Conservation (phyloP, 78 protist species). For the Dictyostelium firmibasis region DNA sequence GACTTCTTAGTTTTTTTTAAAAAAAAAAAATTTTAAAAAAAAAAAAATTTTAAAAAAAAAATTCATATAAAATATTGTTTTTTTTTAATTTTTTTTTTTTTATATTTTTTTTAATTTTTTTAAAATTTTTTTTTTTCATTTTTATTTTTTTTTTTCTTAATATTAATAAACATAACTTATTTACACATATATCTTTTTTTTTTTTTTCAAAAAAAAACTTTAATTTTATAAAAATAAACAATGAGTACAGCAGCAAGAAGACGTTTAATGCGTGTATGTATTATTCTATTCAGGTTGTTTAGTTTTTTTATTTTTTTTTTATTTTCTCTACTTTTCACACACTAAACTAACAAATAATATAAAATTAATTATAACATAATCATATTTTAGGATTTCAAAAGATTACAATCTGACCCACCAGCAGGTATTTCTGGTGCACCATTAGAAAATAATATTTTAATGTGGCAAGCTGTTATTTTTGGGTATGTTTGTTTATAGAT, state of each 20-base stretch:
- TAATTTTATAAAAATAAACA: neutral
- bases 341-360: neutral
- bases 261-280: neutral
- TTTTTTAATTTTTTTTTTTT: no score
- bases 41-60: no score
- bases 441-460: slow-evolving; percentile 92
- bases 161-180: neutral
- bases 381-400: slow-evolving; percentile 96
- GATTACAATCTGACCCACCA: slow-evolving; percentile 96
- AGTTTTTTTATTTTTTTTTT: neutral
- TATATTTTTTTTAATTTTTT: no score
- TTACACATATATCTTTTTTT: no score
- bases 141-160: no score
- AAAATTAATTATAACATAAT: no score
- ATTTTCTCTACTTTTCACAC: neutral
- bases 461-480: slow-evolving; percentile 99
- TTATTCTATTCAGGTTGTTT: neutral
- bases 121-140: no score
- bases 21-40: no score
- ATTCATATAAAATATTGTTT: no score
- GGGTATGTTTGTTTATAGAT: slow-evolving; percentile 86
- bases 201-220: neutral
- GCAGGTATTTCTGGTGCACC: slow-evolving; percentile 97
- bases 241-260: neutral
- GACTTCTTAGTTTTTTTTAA: no score